Conservation (phyloP, 768 basidiomycete species). For the Sarcodon sp. region DNA sequence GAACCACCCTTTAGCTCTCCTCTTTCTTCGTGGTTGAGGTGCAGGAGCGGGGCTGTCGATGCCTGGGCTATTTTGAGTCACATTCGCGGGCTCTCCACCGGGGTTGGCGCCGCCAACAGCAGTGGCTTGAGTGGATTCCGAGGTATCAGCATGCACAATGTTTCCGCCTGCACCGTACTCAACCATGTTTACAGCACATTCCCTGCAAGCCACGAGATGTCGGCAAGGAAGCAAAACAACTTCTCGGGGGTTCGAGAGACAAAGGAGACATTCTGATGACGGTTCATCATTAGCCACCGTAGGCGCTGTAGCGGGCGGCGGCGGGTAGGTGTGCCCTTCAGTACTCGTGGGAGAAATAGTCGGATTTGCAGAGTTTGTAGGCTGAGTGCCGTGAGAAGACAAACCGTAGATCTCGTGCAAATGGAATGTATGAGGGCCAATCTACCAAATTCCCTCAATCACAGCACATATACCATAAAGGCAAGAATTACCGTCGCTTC, state of each 20-base stretch:
- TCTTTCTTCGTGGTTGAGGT: conserved; percentile 47
- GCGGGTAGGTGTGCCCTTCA: conserved; percentile 34
- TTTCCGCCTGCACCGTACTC: conserved; percentile 92
- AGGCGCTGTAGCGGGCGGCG: conserved; percentile 11
- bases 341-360: conserved; percentile 19
- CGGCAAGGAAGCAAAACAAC: conserved; percentile 90
- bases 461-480: not conserved
- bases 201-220: conserved; percentile 90
- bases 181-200: conserved; percentile 94
- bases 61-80: not conserved
- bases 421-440: conserved; percentile 89
- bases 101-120: conserved; percentile 3
- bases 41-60: not conserved
- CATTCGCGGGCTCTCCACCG: not conserved
- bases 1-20: conserved; percentile 95
- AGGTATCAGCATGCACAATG: conserved; percentile 47
- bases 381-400: conserved; percentile 32
- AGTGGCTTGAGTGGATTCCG: conserved; percentile 16
- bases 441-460: conserved; percentile 26
- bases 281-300: conserved; percentile 44
- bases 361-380: conserved; percentile 18
- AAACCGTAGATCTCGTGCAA: conserved; percentile 93
- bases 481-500: conserved; percentile 58
- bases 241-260: conserved; percentile 77
- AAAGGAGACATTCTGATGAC: conserved; percentile 84